Percentiles rank a stretch among this genome's conserved stretches.
phyloP scores from a whole-genome alignment of 2,329 filamentous ascomycete genomes.

The Polychaeton citri region DNA sequence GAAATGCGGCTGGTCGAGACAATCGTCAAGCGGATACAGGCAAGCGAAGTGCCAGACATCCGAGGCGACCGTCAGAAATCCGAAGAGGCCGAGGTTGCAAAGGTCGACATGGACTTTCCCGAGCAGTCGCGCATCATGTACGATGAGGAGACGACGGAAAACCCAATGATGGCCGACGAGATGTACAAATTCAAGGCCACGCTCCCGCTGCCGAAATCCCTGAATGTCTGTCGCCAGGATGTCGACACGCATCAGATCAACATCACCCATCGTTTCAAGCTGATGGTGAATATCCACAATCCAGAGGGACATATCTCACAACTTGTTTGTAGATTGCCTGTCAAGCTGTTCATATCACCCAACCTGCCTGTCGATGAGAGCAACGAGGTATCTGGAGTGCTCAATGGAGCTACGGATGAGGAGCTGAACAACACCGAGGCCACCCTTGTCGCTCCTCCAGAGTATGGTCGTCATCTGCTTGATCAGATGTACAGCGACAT shows the following conservation, averaged over 20 bases:
- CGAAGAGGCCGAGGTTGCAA: constrained; percentile 25
- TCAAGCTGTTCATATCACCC: constrained; percentile 91
- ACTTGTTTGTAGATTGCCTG: constrained; percentile 76
- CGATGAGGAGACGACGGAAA: constrained; percentile 25
- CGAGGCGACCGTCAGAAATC: constrained; percentile 19
- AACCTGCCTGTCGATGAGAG: constrained; percentile 80
- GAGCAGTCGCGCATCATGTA: constrained; percentile 21
- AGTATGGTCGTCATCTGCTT: constrained; percentile 79
- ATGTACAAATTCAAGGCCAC: constrained; percentile 47
- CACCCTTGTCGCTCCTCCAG: constrained; percentile 64
- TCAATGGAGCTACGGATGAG: constrained; percentile 23
- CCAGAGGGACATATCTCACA: constrained; percentile 91
- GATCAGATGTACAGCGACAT: constrained; percentile 86
- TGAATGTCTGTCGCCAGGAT: constrained; percentile 78
- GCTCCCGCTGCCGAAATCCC: constrained; percentile 61
- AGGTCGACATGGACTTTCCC: constrained; percentile 24
- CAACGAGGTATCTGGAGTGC: constrained; percentile 55
- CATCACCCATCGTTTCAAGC: constrained; percentile 80
- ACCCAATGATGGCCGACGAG: constrained; percentile 34
- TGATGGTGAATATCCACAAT: constrained; percentile 83
- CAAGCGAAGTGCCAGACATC: constrained; percentile 18
- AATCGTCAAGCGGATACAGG: constrained; percentile 36
- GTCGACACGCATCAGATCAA: constrained; percentile 82
- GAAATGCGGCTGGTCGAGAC: constrained; percentile 69
- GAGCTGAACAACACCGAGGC: constrained; percentile 39